Evolutionary conservation across 495 filamentous ascomycete genomes (phyloP), one percentile per base, ranked within the genome.

Genomic region (Poronia punctata): DNA sequence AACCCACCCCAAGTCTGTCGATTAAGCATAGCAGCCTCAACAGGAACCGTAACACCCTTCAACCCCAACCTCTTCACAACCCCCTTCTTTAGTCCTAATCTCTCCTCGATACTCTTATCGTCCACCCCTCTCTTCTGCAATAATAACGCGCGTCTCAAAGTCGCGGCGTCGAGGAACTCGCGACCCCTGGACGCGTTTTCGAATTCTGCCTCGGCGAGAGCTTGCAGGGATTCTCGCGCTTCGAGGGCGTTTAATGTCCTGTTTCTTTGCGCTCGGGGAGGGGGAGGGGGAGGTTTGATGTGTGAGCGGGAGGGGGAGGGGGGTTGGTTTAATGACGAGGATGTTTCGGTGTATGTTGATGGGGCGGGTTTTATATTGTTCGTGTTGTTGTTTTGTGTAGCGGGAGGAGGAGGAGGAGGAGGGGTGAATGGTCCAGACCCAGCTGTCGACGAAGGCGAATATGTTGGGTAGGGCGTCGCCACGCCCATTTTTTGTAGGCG

Each of bases 401-500:
- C 0, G 31, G 38, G 17, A 41, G 35, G 15, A 30, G 50, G 40
- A 11, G 34, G 26, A 29, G 42, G 24, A 42, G 17, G 31, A 35
- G 45, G 22, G 35, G 38, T n/a, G n/a, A n/a, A n/a, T 5, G 50
- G 37, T 12, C 51, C 35, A 0, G 55, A 33, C 0, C 50, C 43
- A 3, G 61, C 66, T n/a, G 58, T 72, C 1, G 67, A 71, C 0
- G 68, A 68, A 6, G 62, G 55, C 7, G 68, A 72, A 14, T 56
- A 56, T 11, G 61, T 71, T 4, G 68, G 68, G 28, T 65, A 66
- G 5, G 68, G 68, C n/a, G 66, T 62, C 1, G 53, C 68, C 14
- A 70, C 53, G 35, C 67, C 69, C 62, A 72, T 70, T 30, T 66
- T 49, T 19, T 55, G 57, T 3, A 72, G 51, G 3, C 68, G 67